These are phyloP conservation scores for Ramalina intermedia DNA, from an alignment of 495 filamentous ascomycete genomes.

Conservation along the genomic window DNA sequence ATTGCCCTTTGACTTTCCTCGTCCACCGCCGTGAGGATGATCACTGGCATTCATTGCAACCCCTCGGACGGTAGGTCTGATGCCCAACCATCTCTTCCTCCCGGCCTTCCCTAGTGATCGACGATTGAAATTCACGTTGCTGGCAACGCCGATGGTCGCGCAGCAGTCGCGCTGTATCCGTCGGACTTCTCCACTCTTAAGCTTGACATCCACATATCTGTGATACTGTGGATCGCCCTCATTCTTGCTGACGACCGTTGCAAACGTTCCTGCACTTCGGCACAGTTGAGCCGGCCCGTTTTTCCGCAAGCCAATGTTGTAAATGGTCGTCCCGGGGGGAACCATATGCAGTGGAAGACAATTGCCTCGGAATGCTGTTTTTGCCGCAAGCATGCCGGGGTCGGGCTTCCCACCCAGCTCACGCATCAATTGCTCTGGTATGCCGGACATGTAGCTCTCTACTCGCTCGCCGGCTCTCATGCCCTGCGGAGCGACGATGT, in stretches of 20 bases:
- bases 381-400: conserved; percentile 86
- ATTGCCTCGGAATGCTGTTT: conserved; percentile 88
- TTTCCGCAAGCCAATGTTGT: conserved; percentile 66
- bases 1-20: conserved; percentile 98
- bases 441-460: conserved; percentile 77
- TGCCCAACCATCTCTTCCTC: conserved; percentile 79
- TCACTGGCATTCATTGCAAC: conserved; percentile 95
- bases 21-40: conserved; percentile 95
- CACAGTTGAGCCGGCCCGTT: conserved; percentile 75
- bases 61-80: conserved; percentile 87
- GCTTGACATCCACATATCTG: conserved; percentile 54
- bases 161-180: conserved; percentile 81
- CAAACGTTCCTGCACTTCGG: conserved; percentile 83
- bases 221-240: conserved; percentile 8
- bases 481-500: conserved; percentile 86
- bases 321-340: conserved; percentile 78
- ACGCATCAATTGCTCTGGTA: conserved; percentile 67
- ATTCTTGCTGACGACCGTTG: conserved; percentile 72
- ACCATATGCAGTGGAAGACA: conserved; percentile 91
- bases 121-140: conserved; percentile 84
- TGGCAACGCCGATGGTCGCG: conserved; percentile 83
- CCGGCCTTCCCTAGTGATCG: conserved; percentile 88
- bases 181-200: conserved; percentile 85
- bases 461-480: conserved; percentile 84
- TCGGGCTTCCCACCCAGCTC: conserved; percentile 86